Evolutionary conservation across 768 basidiomycete species (phyloP).

Genomic region (Pleurotus sapidus): DNA sequence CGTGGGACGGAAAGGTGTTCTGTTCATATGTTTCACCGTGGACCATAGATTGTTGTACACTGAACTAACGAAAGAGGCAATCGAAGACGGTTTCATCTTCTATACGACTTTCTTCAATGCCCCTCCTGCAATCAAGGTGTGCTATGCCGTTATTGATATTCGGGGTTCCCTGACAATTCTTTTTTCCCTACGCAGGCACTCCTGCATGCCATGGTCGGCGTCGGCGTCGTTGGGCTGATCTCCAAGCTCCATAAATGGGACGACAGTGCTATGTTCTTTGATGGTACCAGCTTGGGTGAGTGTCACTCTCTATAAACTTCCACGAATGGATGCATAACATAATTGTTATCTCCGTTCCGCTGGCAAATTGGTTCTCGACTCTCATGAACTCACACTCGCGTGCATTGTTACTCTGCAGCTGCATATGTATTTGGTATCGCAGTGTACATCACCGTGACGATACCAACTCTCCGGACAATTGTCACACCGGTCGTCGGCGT

Average conservation of each 20-base stretch:
- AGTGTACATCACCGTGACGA: constrained; percentile 80
- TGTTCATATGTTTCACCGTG: constrained; percentile 83
- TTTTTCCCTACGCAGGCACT: constrained; percentile 55
- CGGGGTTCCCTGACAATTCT: background rate
- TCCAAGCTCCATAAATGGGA: constrained; percentile 85
- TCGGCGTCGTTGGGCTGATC: constrained; percentile 72
- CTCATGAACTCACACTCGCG: background rate
- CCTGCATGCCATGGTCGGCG: constrained; percentile 79
- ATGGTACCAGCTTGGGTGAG: constrained; percentile 84
- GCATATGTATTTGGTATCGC: constrained; percentile 74
- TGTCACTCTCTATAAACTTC: constrained; percentile 11
- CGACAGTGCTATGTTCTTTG: constrained; percentile 94
- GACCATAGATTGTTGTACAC: constrained; percentile 85
- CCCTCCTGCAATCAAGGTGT: constrained; percentile 89
- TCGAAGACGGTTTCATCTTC: constrained; percentile 82
- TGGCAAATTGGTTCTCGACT: background rate
- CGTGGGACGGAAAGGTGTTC: constrained; percentile 48
- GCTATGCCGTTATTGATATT: constrained; percentile 14
- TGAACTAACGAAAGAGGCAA: constrained; percentile 56
- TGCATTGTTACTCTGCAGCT: constrained; percentile 34
- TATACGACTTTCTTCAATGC: constrained; percentile 93
- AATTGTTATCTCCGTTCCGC: constrained; percentile 8
- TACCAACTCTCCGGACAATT: constrained; percentile 76
- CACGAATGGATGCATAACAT: background rate
- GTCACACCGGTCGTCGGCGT: constrained; percentile 50